Conservation (phyloP, 768 basidiomycete genomes). For the Flagelloscypha sp. region DNA sequence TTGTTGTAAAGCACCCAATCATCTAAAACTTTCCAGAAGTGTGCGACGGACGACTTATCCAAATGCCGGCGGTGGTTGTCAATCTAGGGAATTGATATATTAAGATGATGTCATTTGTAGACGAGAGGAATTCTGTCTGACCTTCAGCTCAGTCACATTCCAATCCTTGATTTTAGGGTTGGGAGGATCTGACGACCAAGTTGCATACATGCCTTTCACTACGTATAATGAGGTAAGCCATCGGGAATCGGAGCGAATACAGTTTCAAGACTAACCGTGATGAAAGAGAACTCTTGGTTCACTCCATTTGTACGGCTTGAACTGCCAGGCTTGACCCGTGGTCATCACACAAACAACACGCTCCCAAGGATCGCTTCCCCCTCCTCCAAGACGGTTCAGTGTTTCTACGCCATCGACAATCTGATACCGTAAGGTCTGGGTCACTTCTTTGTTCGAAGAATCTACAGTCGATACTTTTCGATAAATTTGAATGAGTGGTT, state of each 20-base stretch:
- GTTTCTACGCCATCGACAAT: conserved; percentile 92
- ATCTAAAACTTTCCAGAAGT: conserved; percentile 93
- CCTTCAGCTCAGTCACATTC: conserved; percentile 95
- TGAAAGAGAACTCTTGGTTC: conserved; percentile 91
- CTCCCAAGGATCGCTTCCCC: conserved; percentile 98
- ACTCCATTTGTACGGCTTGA: conserved; percentile 92
- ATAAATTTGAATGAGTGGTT: conserved; percentile 84
- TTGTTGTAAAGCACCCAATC: conserved; percentile 77
- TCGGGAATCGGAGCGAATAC: not conserved
- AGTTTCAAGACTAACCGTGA: conserved; percentile 51
- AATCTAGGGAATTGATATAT: conserved; percentile 43
- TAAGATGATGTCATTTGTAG: not conserved
- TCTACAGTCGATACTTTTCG: conserved; percentile 71
- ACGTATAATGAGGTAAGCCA: conserved; percentile 2
- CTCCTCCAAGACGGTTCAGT: conserved; percentile 79
- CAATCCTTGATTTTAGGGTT: conserved; percentile 89
- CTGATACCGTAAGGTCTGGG: conserved; percentile 54
- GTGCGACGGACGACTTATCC: conserved; percentile 90
- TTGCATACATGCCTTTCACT: conserved; percentile 95
- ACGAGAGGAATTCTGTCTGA: conserved; percentile 20
- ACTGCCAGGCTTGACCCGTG: conserved; percentile 98
- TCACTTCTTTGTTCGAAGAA: conserved; percentile 53
- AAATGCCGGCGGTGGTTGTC: conserved; percentile 85
- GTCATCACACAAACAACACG: conserved; percentile 97
- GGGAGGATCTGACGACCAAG: conserved; percentile 89